Evolutionary conservation across 2,329 filamentous ascomycete species (phyloP).

Genomic region (Colletotrichum simmondsii): DNA sequence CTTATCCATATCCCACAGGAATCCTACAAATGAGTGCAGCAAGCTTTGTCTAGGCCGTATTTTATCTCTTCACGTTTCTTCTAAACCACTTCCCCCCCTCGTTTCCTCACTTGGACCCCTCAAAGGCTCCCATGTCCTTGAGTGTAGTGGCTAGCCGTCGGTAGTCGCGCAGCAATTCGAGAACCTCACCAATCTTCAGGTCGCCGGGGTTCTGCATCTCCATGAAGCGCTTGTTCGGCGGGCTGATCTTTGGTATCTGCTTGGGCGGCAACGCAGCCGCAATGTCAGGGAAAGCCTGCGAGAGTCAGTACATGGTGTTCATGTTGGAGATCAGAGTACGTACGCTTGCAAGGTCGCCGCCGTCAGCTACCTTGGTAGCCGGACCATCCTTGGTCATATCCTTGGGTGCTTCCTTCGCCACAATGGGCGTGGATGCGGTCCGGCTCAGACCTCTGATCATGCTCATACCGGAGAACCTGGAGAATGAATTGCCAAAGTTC

Average conservation of each 20-base stretch:
- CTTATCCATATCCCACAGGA: conserved; percentile 1
- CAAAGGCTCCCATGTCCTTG: conserved; percentile 71
- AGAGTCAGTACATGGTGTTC: conserved; percentile 16
- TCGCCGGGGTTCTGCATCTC: conserved; percentile 77
- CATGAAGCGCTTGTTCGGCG: conserved; percentile 79
- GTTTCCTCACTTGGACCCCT: conserved; percentile 47
- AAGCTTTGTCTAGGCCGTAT: neutral
- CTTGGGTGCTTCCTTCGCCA: conserved; percentile 39
- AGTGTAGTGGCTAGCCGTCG: conserved; percentile 75
- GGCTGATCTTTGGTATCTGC: conserved; percentile 65
- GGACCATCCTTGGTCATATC: neutral
- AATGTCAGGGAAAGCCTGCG: conserved; percentile 70
- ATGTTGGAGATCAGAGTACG: conserved; percentile 38
- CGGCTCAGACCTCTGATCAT: conserved; percentile 82
- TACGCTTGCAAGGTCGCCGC: conserved; percentile 68
- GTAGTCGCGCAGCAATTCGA: conserved; percentile 79
- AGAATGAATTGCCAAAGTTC: conserved; percentile 82
- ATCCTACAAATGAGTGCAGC: conserved; percentile 1
- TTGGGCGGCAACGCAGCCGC: conserved; percentile 66
- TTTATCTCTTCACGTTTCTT: neutral
- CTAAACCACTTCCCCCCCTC: neutral
- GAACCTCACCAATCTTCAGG: conserved; percentile 77
- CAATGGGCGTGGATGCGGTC: conserved; percentile 53
- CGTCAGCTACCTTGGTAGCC: conserved; percentile 53
- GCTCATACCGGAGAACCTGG: conserved; percentile 79